A percentile compares a stretch with the other conserved stretches of the same genome.
Evolutionary conservation across 2,329 filamentous ascomycete genomes (phyloP).

Genomic region (Xylariaceae sp.): DNA sequence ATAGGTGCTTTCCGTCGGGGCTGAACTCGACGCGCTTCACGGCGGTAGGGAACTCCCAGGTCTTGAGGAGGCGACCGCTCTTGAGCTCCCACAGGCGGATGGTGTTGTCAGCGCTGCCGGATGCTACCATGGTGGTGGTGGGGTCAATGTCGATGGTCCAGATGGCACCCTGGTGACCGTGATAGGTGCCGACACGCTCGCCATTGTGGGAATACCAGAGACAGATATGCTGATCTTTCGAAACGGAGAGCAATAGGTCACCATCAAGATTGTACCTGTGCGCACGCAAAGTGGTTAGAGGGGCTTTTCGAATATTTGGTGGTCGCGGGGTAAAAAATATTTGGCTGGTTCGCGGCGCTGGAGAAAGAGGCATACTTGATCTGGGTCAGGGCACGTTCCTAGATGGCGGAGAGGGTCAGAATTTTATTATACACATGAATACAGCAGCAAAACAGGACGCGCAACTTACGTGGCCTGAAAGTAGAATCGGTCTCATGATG

Average conservation of each 20-base stretch:
- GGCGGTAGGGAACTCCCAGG: slow-evolving; percentile 94
- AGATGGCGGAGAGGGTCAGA: slow-evolving; percentile 17
- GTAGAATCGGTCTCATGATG: slow-evolving; percentile 93
- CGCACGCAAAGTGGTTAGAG: slow-evolving; percentile 6
- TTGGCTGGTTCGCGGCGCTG: slow-evolving; percentile 9
- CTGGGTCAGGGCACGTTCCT: slow-evolving; percentile 91
- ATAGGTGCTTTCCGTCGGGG: slow-evolving; percentile 82
- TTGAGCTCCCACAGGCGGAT: slow-evolving; percentile 96
- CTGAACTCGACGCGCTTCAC: slow-evolving; percentile 98
- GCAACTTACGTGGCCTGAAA: slow-evolving; percentile 75
- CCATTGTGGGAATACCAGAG: slow-evolving; percentile 97
- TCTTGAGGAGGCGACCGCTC: slow-evolving; percentile 89
- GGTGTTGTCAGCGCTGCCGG: slow-evolving; percentile 96
- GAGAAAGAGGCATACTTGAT: slow-evolving; percentile 61
- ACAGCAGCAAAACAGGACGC: not conserved
- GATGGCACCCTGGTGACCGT: slow-evolving; percentile 94
- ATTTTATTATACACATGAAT: not conserved
- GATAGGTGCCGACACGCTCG: slow-evolving; percentile 94
- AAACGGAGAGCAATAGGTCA: slow-evolving; percentile 91
- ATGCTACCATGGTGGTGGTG: slow-evolving; percentile 85
- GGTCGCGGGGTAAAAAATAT: slow-evolving; percentile 15
- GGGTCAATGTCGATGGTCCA: slow-evolving; percentile 98
- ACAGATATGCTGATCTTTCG: slow-evolving; percentile 96
- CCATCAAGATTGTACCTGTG: slow-evolving; percentile 85
- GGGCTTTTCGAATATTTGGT: not conserved